These are phyloP conservation scores for Cryptosporidium baileyi DNA, from an alignment of 169 alveolate genomes.

Conservation along the genomic window DNA sequence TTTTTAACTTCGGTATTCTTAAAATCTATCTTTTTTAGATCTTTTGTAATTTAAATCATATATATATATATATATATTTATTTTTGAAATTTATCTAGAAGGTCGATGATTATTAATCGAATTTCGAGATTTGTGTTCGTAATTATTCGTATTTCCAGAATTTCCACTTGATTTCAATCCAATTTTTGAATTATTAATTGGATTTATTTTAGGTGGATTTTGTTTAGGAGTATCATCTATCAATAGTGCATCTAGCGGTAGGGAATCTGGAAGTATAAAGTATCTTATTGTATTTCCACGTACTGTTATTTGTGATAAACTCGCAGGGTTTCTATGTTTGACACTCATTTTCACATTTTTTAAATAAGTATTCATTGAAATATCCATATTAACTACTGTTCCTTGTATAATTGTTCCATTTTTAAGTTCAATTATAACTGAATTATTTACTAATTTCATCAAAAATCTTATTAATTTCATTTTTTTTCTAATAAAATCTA, in stretches of 20 bases:
- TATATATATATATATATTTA: no score
- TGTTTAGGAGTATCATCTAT: slow-evolving; percentile 95
- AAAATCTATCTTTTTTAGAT: no score
- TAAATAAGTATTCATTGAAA: slow-evolving; percentile 98
- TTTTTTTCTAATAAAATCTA: neutral
- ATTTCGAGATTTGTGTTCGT: no score
- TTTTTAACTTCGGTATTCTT: no score
- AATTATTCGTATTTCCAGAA: no score
- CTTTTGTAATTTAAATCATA: no score
- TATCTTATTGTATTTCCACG: slow-evolving; percentile 95
- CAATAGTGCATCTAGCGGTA: slow-evolving; percentile 93
- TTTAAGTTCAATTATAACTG: slow-evolving; percentile 96
- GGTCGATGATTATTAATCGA: no score
- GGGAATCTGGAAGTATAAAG: slow-evolving; percentile 93
- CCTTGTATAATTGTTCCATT: slow-evolving; percentile 97
- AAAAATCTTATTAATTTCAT: slow-evolving; percentile 97
- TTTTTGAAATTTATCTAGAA: no score
- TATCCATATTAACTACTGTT: slow-evolving; percentile 94
- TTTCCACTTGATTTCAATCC: no score
- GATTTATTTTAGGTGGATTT: slow-evolving; percentile 80
- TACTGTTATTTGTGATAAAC: slow-evolving; percentile 91
- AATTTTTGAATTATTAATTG: neutral
- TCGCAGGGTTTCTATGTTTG: slow-evolving; percentile 90
- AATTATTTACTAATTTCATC: slow-evolving; percentile 94
- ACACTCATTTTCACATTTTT: slow-evolving; percentile 95